Conservation (phyloP, 108 stramenopile species). For the Nitzschia putrida region DNA sequence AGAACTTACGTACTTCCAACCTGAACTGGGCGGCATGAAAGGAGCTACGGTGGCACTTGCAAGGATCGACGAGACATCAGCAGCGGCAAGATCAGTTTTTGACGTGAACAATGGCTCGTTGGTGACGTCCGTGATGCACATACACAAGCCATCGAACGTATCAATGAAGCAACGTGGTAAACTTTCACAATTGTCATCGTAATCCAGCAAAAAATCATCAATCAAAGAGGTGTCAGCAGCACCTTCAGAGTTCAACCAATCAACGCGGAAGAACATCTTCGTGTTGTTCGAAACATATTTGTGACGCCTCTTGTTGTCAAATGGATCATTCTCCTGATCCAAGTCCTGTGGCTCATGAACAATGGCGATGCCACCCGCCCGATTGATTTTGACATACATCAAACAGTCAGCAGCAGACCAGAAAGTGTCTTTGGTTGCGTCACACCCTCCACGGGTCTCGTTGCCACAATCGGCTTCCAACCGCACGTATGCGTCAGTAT, state of each 20-base stretch:
- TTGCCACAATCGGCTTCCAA: background rate
- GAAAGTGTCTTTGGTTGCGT: constrained; percentile 1
- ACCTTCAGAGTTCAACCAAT: constrained; percentile 3
- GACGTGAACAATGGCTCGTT: constrained; percentile 8
- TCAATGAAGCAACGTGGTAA: constrained; percentile 1
- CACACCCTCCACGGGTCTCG: constrained; percentile 2
- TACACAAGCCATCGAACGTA: constrained; percentile 21
- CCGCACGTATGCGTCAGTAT: background rate
- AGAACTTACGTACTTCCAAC: background rate
- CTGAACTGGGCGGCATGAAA: background rate
- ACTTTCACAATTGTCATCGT: constrained; percentile 1
- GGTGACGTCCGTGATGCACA: constrained; percentile 17
- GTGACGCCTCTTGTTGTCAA: background rate
- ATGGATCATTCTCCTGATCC: background rate
- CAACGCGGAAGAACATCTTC: constrained; percentile 12
- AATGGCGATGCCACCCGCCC: constrained; percentile 52
- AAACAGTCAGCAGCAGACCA: constrained; percentile 56
- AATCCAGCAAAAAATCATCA: constrained; percentile 6
- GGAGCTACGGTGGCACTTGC: background rate
- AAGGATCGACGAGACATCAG: background rate
- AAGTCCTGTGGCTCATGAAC: constrained; percentile 43
- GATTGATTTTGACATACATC: constrained; percentile 53
- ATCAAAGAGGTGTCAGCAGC: background rate
- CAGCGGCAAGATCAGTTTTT: background rate
- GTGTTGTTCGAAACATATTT: constrained; percentile 6